A percentile compares a stretch with the other conserved stretches of the same genome.
Evolutionary conservation across 2,329 filamentous ascomycete genomes (phyloP).

Genomic region (Talaromyces funiculosus): DNA sequence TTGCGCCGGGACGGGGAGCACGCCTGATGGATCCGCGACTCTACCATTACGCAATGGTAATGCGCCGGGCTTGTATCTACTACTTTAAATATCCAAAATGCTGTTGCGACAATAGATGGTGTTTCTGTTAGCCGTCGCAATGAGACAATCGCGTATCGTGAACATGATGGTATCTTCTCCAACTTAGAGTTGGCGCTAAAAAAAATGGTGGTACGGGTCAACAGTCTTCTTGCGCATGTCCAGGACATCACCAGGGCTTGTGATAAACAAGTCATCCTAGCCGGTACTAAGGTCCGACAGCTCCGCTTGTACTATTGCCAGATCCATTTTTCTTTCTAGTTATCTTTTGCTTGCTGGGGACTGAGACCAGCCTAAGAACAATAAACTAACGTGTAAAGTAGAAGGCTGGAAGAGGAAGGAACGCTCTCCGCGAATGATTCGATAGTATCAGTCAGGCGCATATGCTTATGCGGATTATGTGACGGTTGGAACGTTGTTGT

Average conservation of each 20-base stretch:
- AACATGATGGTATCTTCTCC: not conserved
- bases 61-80: not conserved
- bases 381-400: not conserved
- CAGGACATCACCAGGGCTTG: not conserved
- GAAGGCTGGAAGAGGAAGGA: slow-evolving; percentile 6
- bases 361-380: not conserved
- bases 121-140: not conserved
- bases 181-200: not conserved
- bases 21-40: not conserved
- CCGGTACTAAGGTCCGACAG: not conserved
- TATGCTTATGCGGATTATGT: slow-evolving; percentile 12
- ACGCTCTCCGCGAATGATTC: slow-evolving; percentile 11
- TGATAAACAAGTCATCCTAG: slow-evolving; percentile 1
- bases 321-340: not conserved
- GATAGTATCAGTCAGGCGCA: slow-evolving; percentile 1
- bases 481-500: slow-evolving; percentile 9
- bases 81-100: not conserved
- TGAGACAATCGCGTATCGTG: not conserved
- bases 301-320: not conserved
- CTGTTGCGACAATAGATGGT: not conserved
- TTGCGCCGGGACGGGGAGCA: slow-evolving; percentile 3
- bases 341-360: not conserved
- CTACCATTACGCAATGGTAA: not conserved
- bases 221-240: not conserved
- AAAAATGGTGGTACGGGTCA: not conserved